phyloP scores from a whole-genome alignment of 768 basidiomycete species.

The Collybiopsis luxurians region DNA sequence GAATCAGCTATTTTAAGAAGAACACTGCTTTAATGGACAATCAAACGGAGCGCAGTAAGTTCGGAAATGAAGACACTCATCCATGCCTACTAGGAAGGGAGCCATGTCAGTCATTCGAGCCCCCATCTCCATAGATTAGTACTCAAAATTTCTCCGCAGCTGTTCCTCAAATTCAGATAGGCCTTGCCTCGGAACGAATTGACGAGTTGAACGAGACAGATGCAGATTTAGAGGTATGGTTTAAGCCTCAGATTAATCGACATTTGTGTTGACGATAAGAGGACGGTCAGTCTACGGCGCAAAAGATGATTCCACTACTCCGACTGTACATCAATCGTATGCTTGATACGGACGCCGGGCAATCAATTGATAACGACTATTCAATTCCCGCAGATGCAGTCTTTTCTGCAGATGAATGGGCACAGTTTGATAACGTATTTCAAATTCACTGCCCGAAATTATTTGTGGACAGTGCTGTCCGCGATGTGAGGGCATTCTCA shows the following conservation, averaged over 20 bases:
- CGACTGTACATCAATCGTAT: slow-evolving; percentile 60
- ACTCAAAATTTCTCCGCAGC: slow-evolving; percentile 34
- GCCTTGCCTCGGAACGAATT: slow-evolving; percentile 54
- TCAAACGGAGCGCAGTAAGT: slow-evolving; percentile 61
- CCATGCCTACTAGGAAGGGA: slow-evolving; percentile 74
- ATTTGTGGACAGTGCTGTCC: slow-evolving; percentile 69
- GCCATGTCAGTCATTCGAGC: slow-evolving; percentile 46
- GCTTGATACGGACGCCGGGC: slow-evolving; percentile 38
- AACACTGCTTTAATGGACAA: slow-evolving; percentile 40
- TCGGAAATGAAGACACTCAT: slow-evolving; percentile 84
- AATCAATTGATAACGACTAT: slow-evolving; percentile 43
- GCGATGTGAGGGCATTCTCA: slow-evolving; percentile 64
- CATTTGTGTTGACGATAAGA: background rate
- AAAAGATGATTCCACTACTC: slow-evolving; percentile 57
- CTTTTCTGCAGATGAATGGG: slow-evolving; percentile 63
- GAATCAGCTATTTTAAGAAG: slow-evolving; percentile 78
- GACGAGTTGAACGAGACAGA: slow-evolving; percentile 36
- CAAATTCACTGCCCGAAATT: slow-evolving; percentile 87
- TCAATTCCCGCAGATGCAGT: slow-evolving; percentile 68
- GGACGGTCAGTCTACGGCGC: background rate
- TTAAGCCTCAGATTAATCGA: background rate
- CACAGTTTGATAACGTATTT: slow-evolving; percentile 86
- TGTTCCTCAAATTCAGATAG: slow-evolving; percentile 62
- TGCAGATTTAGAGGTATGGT: background rate
- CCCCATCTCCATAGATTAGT: too few species aligned